These are phyloP conservation scores for Lactarius evosmus DNA, from an alignment of 768 basidiomycete genomes.

Conservation along the genomic window DNA sequence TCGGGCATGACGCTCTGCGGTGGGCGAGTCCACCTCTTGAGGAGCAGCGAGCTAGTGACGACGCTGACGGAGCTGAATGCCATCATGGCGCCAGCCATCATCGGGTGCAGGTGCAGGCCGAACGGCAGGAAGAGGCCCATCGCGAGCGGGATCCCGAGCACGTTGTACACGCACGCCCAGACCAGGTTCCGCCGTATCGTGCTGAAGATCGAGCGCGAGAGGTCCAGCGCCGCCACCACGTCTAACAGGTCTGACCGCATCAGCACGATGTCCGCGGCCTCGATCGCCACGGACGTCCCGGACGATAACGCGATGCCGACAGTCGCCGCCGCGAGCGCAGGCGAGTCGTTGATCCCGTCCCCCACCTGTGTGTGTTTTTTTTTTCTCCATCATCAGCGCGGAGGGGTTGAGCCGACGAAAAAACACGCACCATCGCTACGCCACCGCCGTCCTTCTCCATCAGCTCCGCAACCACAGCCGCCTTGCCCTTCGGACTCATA, in stretches of 20 bases:
- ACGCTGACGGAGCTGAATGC: slow-evolving; percentile 96
- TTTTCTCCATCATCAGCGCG: neutral
- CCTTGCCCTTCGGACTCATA: slow-evolving; percentile 96
- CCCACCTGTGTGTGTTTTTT: slow-evolving; percentile 92
- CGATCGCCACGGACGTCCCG: slow-evolving; percentile 95
- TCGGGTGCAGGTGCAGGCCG: slow-evolving; percentile 91
- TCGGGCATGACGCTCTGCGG: slow-evolving; percentile 66
- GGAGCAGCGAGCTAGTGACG: slow-evolving; percentile 81
- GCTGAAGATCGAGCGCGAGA: slow-evolving; percentile 82
- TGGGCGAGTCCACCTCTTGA: slow-evolving; percentile 83
- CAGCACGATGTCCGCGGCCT: slow-evolving; percentile 96
- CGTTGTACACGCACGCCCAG: slow-evolving; percentile 95
- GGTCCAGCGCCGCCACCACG: slow-evolving; percentile 93
- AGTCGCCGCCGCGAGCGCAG: slow-evolving; percentile 91
- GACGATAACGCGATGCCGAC: slow-evolving; percentile 96
- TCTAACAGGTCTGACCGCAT: slow-evolving; percentile 97
- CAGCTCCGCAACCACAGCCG: slow-evolving; percentile 74
- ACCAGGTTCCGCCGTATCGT: slow-evolving; percentile 91
- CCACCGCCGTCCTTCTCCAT: slow-evolving; percentile 67
- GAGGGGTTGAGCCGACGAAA: slow-evolving; percentile 1
- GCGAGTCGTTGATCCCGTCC: slow-evolving; percentile 98
- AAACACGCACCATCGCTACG: slow-evolving; percentile 79
- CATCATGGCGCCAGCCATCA: slow-evolving; percentile 99
- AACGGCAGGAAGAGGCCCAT: slow-evolving; percentile 96
- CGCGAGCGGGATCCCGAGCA: slow-evolving; percentile 91